Percentiles rank a stretch among this genome's conserved stretches.
These are phyloP conservation scores for Fonsecaea multimorphosa DNA, from an alignment of 2,329 filamentous ascomycete genomes.

Conservation along the genomic window DNA sequence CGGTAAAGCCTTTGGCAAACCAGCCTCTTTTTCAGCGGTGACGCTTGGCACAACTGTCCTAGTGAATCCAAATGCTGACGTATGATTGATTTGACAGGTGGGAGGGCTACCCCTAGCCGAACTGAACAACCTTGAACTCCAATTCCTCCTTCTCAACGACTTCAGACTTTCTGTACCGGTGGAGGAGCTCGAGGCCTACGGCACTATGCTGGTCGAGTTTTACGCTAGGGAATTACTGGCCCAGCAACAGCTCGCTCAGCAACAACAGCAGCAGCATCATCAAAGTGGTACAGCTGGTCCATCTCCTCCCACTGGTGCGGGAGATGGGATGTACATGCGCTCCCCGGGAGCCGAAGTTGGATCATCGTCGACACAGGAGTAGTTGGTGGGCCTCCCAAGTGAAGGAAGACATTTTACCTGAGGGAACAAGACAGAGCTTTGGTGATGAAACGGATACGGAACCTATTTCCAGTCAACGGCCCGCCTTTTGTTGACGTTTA, in stretches of 20 bases:
- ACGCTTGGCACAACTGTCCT: not conserved
- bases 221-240: conserved; percentile 88
- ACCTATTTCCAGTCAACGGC: not conserved
- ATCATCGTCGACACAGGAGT: conserved; percentile 12
- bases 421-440: not conserved
- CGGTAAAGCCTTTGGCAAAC: conserved; percentile 41
- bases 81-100: conserved; percentile 64
- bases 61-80: conserved; percentile 31
- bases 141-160: conserved; percentile 94
- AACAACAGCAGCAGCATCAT: conserved; percentile 15
- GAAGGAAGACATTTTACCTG: conserved; percentile 8
- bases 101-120: conserved; percentile 90
- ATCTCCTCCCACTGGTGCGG: conserved; percentile 14
- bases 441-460: not conserved
- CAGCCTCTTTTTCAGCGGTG: not conserved
- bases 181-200: conserved; percentile 95
- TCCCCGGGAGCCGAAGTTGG: conserved; percentile 8
- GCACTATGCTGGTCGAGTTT: conserved; percentile 97
- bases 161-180: conserved; percentile 92
- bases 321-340: conserved; percentile 38
- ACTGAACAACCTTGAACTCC: conserved; percentile 92
- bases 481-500: conserved; percentile 9
- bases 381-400: conserved; percentile 15
- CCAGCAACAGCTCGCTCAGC: conserved; percentile 55
- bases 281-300: conserved; percentile 19